A percentile compares a stretch with the other conserved stretches of the same genome.
phyloP scores from a whole-genome alignment of 2,329 filamentous ascomycete species.

The Colletotrichum lindemuthianum region DNA sequence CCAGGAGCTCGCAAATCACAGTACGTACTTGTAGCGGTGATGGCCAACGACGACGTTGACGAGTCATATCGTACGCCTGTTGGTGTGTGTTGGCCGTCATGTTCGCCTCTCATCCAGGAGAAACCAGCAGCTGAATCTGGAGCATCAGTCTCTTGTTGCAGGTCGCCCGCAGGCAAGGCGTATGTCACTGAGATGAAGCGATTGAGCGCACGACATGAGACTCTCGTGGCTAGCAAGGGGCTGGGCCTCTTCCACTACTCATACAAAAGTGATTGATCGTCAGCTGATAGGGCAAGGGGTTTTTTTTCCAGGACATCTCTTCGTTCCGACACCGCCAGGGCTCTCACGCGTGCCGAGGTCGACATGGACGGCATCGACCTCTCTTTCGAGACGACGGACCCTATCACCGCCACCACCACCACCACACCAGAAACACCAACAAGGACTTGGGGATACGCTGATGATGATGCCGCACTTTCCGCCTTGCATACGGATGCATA shows the following conservation, averaged over 20 bases:
- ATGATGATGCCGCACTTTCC: slow-evolving; percentile 33
- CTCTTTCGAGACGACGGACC: slow-evolving; percentile 3
- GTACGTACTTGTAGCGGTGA: too few relatives aligned
- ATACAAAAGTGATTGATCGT: too few relatives aligned
- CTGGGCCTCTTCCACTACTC: background rate
- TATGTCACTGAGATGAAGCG: slow-evolving; percentile 17
- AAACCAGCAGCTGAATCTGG: too few relatives aligned
- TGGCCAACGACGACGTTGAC: slow-evolving; percentile 1
- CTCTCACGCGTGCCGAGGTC: slow-evolving; percentile 24
- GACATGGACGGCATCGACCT: slow-evolving; percentile 16
- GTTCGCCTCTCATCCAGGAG: too few relatives aligned
- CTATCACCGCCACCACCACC: slow-evolving; percentile 1
- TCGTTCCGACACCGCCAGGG: slow-evolving; percentile 5
- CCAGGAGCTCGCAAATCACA: slow-evolving; percentile 10
- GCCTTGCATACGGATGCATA: slow-evolving; percentile 21
- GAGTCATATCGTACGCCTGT: slow-evolving; percentile 19
- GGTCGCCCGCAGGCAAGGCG: background rate
- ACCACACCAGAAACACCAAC: slow-evolving; percentile 2
- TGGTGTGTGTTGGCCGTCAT: background rate
- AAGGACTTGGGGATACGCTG: background rate
- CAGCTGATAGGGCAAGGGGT: too few relatives aligned
- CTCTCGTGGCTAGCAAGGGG: background rate
- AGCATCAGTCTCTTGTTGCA: too few relatives aligned
- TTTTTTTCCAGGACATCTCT: too few relatives aligned
- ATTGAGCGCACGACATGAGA: slow-evolving; percentile 1